These are phyloP conservation scores for Leccinum barrowsii DNA, from an alignment of 768 basidiomycete species.

Conservation along the genomic window DNA sequence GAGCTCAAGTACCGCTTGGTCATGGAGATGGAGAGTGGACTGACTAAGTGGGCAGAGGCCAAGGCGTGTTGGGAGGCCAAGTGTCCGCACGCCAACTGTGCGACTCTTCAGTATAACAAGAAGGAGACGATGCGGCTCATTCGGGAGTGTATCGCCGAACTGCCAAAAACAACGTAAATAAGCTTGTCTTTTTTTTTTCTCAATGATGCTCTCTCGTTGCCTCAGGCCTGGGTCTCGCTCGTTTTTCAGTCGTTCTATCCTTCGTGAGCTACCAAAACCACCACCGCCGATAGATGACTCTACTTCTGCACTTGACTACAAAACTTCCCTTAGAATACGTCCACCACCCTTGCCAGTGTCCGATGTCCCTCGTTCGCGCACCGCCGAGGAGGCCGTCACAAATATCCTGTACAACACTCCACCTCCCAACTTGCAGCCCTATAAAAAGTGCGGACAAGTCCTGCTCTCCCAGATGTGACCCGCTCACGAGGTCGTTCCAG, in stretches of 20 bases:
- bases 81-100: constrained; percentile 28
- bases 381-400: constrained; percentile 94
- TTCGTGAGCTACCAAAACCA: constrained; percentile 54
- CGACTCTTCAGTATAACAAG: constrained; percentile 53
- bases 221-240: constrained; percentile 12
- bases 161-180: constrained; percentile 37
- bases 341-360: constrained; percentile 85
- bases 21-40: too few relatives aligned
- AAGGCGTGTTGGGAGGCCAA: too few relatives aligned
- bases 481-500: constrained; percentile 38
- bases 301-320: constrained; percentile 94
- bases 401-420: constrained; percentile 98
- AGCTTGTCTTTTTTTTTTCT: too few relatives aligned
- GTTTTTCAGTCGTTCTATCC: constrained; percentile 18
- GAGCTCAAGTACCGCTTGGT: too few relatives aligned
- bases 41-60: too few relatives aligned
- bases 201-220: too few relatives aligned
- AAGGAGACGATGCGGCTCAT: constrained; percentile 52
- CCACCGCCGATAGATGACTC: constrained; percentile 86
- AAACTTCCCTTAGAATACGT: constrained; percentile 60
- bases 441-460: constrained; percentile 65
- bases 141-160: constrained; percentile 50
- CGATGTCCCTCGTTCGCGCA: constrained; percentile 78
- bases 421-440: constrained; percentile 86
- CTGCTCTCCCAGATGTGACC: not conserved